Evolutionary conservation across 331 rosid genomes (phyloP).

Genomic region (Pyrus hybrid): DNA sequence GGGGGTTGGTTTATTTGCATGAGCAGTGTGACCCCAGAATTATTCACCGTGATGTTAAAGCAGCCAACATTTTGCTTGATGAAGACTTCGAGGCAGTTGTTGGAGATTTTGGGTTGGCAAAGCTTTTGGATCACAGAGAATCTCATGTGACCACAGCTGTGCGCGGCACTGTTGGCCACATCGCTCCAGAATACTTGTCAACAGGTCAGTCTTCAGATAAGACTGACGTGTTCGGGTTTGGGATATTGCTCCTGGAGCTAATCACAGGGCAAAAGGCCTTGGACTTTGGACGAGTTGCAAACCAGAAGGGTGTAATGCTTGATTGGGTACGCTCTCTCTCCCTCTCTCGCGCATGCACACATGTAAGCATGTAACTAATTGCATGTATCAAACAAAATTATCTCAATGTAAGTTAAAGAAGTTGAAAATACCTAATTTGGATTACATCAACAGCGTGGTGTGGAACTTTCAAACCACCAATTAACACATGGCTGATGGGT

Average conservation of each 20-base stretch:
- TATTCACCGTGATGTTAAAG: conserved; percentile 96
- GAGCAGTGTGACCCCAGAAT: conserved; percentile 98
- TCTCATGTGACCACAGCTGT: conserved; percentile 97
- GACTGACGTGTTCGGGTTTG: conserved; percentile 96
- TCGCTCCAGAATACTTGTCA: conserved; percentile 90
- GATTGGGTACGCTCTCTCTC: conserved; percentile 66
- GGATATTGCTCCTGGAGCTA: conserved; percentile 91
- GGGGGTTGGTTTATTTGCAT: conserved; percentile 92
- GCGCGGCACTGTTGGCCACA: conserved; percentile 96
- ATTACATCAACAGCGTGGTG: neutral
- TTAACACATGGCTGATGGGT: neutral
- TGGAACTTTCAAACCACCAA: neutral
- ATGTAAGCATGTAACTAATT: neutral
- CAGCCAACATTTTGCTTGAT: conserved; percentile 91
- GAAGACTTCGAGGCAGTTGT: conserved; percentile 95
- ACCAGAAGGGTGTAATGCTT: conserved; percentile 95
- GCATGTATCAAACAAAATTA: neutral
- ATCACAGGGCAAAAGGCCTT: conserved; percentile 93
- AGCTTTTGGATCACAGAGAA: conserved; percentile 93
- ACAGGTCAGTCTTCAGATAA: conserved; percentile 97
- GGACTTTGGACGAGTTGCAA: conserved; percentile 90
- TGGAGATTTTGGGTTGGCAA: conserved; percentile 97
- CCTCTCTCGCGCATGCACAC: neutral
- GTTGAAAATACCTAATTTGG: neutral
- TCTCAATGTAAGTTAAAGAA: neutral